Evolutionary conservation across 805 yeast species (phyloP).

Genomic region (Saccharomycopsis schoenii): DNA sequence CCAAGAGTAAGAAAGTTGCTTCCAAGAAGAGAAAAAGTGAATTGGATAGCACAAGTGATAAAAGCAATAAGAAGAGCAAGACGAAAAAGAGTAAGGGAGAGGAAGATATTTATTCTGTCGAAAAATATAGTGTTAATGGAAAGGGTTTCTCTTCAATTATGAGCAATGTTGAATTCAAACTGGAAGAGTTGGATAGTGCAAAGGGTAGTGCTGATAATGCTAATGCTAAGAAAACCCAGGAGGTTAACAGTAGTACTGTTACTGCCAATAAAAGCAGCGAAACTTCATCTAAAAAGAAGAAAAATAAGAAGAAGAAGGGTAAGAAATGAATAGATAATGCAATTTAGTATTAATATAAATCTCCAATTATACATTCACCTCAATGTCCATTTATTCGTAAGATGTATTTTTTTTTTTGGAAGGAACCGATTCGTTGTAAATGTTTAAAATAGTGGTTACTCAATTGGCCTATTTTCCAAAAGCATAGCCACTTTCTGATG

Average conservation of each 20-base stretch:
- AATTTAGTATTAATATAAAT: background rate
- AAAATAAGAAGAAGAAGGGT: slow-evolving; percentile 23
- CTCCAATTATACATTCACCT: background rate
- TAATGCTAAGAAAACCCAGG: slow-evolving; percentile 20
- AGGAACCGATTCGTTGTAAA: background rate
- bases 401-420: background rate
- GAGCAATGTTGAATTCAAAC: slow-evolving; percentile 17
- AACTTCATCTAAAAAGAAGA: slow-evolving; percentile 18
- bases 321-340: slow-evolving; percentile 18
- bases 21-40: background rate
- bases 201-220: background rate
- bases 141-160: slow-evolving; percentile 17
- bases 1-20: slow-evolving; percentile 18
- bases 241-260: slow-evolving; percentile 20
- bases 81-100: background rate
- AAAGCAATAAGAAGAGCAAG: background rate
- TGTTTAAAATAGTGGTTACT: too few relatives aligned
- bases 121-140: slow-evolving; percentile 13
- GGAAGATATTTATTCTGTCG: background rate
- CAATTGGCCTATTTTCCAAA: too few relatives aligned
- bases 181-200: background rate
- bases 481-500: too few relatives aligned
- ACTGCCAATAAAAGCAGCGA: slow-evolving; percentile 12
- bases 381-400: background rate
- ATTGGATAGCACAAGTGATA: background rate